Conservation (phyloP, 257 asterid species). For the Cinchona pubescens region DNA sequence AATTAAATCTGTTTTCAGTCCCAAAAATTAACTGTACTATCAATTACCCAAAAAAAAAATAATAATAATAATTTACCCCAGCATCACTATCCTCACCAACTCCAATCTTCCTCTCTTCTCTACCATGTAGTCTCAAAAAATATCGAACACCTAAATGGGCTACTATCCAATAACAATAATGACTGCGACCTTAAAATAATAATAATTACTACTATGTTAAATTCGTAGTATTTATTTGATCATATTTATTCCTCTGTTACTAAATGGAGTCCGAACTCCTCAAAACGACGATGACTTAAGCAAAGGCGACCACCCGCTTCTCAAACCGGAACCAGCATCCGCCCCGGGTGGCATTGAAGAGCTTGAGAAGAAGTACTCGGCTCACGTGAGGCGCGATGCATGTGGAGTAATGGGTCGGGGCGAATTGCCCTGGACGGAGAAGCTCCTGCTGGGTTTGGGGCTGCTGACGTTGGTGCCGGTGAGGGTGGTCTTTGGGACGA, state of each 20-base stretch:
- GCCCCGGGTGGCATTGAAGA: constrained; percentile 51
- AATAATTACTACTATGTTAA: no score
- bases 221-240: background rate
- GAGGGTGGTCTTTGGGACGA: no score
- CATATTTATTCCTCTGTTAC: background rate
- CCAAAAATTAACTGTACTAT: no score
- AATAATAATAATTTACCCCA: no score
- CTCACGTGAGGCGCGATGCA: constrained; percentile 65
- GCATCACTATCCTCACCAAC: no score
- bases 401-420: constrained; percentile 86
- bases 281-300: constrained; percentile 30
- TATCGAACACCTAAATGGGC: background rate
- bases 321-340: constrained; percentile 44
- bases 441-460: constrained; percentile 52
- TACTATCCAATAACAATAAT: background rate
- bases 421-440: constrained; percentile 56
- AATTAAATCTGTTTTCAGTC: no score
- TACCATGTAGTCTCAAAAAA: no score
- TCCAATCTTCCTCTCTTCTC: background rate
- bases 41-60: no score
- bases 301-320: constrained; percentile 64
- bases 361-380: constrained; percentile 67
- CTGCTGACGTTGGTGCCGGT: constrained; percentile 64
- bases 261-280: constrained; percentile 77
- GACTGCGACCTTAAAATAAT: background rate